A percentile compares a stretch with the other conserved stretches of the same genome.
phyloP scores from a whole-genome alignment of 139 green algal genomes.

The Yamagishiella unicocca region DNA sequence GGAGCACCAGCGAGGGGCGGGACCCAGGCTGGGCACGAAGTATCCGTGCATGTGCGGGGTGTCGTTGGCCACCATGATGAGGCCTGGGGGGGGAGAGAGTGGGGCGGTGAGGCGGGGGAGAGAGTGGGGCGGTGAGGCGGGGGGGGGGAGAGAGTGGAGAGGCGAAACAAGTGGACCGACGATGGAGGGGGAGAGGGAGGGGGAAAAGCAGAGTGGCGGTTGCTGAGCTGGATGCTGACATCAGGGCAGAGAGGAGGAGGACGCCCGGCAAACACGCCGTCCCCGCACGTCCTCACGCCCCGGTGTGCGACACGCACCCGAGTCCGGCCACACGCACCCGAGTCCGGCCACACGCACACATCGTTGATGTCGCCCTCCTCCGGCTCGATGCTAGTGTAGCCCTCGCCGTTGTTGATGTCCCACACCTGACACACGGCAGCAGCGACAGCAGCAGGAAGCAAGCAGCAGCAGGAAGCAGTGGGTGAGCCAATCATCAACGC shows the following conservation, averaged over 20 bases:
- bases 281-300: too few species aligned
- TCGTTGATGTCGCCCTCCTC: constrained; percentile 90
- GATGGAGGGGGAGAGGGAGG: too few species aligned
- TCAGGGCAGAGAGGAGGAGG: too few species aligned
- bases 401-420: constrained; percentile 51
- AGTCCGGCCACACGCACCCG: constrained; percentile 51
- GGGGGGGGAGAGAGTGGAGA: not conserved
- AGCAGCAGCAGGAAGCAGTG: too few species aligned
- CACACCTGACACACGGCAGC: constrained; percentile 23
- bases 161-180: not conserved
- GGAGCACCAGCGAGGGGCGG: constrained; percentile 94
- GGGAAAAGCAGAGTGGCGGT: not conserved
- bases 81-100: constrained; percentile 8
- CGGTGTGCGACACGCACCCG: not conserved
- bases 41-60: constrained; percentile 78
- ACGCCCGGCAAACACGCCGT: too few species aligned
- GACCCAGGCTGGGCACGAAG: constrained; percentile 94
- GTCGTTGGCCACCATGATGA: constrained; percentile 82
- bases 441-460: too few species aligned
- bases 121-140: not conserved
- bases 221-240: too few species aligned
- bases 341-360: constrained; percentile 81
- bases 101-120: not conserved
- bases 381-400: constrained; percentile 88
- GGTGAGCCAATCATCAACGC: too few species aligned